Percentiles rank a stretch among this genome's conserved stretches.
phyloP scores from a whole-genome alignment of 108 stramenopile genomes.

The Heterococcus sp. region DNA sequence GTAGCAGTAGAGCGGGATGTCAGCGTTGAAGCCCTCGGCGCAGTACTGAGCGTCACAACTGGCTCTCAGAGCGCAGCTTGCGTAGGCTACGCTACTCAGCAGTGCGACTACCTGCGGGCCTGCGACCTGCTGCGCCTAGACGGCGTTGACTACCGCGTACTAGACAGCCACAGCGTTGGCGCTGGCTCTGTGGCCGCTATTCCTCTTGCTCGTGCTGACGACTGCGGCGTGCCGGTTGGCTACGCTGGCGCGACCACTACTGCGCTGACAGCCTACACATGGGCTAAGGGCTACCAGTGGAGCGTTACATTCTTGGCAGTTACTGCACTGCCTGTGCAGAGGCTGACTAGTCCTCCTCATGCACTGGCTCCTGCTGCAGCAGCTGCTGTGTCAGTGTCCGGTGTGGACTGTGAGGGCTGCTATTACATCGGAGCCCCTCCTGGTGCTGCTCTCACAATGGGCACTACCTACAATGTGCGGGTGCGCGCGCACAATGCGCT shows the following conservation, averaged over 20 bases:
- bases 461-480: conserved; percentile 65
- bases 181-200: neutral
- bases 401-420: conserved; percentile 66
- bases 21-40: conserved; percentile 10
- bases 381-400: conserved; percentile 35
- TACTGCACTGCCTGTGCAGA: conserved; percentile 8
- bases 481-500: conserved; percentile 64
- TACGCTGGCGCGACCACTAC: conserved; percentile 51
- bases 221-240: conserved; percentile 53
- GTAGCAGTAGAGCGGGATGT: conserved; percentile 51
- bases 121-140: conserved; percentile 59
- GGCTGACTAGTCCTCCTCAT: conserved; percentile 44
- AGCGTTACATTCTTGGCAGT: conserved; percentile 59
- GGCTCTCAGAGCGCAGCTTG: conserved; percentile 51
- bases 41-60: conserved; percentile 49
- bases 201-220: conserved; percentile 3
- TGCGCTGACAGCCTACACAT: conserved; percentile 45
- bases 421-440: conserved; percentile 33
- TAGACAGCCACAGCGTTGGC: conserved; percentile 44
- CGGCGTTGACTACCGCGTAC: conserved; percentile 64
- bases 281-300: conserved; percentile 74
- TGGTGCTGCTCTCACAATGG: conserved; percentile 54
- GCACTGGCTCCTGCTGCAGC: conserved; percentile 37
- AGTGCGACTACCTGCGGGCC: conserved; percentile 56
- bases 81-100: conserved; percentile 49